These are phyloP conservation scores for Russula dissimulans DNA, from an alignment of 768 basidiomycete genomes.

Conservation along the genomic window DNA sequence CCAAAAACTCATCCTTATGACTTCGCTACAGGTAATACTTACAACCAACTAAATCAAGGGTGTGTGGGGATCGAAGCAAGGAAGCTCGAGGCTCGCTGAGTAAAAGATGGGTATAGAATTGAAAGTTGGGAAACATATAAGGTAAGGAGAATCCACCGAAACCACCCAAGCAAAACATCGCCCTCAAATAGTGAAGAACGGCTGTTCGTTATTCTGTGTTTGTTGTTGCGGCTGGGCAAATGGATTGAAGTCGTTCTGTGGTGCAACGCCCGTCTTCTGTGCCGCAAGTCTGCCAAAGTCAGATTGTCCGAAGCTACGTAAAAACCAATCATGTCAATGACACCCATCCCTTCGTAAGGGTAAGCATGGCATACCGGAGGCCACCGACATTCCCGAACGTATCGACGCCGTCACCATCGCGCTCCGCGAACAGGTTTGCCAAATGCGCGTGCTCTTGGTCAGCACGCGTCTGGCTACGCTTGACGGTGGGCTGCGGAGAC, in stretches of 20 bases:
- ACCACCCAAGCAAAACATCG: neutral
- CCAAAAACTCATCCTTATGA: neutral
- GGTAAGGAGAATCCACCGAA: neutral
- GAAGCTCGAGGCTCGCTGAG: neutral
- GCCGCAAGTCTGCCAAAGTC: slow-evolving; percentile 24
- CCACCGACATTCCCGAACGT: slow-evolving; percentile 88
- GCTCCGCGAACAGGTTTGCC: slow-evolving; percentile 74
- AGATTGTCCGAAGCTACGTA: slow-evolving; percentile 35
- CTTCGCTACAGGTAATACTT: slow-evolving; percentile 2
- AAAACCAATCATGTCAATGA: neutral
- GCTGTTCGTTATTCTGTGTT: slow-evolving; percentile 31
- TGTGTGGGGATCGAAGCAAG: neutral
- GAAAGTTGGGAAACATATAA: neutral
- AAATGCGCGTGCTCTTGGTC: slow-evolving; percentile 71
- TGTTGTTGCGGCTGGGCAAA: slow-evolving; percentile 55
- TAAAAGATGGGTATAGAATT: slow-evolving; percentile 13
- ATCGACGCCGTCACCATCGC: slow-evolving; percentile 82
- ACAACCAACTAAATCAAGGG: neutral
- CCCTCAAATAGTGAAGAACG: slow-evolving; percentile 28
- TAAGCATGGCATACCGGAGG: slow-evolving; percentile 44
- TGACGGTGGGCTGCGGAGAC: slow-evolving; percentile 13
- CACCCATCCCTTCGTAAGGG: neutral
- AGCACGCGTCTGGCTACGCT: slow-evolving; percentile 31
- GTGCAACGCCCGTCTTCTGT: slow-evolving; percentile 28
- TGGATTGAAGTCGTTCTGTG: slow-evolving; percentile 43